phyloP scores from a whole-genome alignment of 257 asterid species.

The Lycium ferocissimum region DNA sequence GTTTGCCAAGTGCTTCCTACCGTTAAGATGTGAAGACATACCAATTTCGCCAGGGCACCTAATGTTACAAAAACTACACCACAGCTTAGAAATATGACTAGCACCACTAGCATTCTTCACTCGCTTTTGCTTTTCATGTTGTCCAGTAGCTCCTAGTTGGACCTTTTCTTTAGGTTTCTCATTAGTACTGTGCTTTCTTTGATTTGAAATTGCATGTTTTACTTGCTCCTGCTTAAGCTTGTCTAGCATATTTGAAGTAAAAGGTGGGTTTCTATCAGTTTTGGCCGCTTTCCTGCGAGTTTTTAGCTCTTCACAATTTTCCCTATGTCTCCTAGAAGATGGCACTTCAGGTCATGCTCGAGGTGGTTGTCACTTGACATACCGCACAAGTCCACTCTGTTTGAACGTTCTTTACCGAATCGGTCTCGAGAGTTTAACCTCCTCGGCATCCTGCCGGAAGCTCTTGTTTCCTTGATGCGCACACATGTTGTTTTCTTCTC shows the following conservation, averaged over 20 bases:
- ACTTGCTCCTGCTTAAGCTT: neutral
- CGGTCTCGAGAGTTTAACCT: neutral
- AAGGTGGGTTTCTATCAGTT: neutral
- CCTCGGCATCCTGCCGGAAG: slow-evolving; percentile 24
- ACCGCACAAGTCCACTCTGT: slow-evolving; percentile 48
- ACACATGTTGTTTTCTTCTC: slow-evolving; percentile 22
- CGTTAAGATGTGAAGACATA: slow-evolving; percentile 41
- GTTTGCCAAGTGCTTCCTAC: slow-evolving; percentile 15
- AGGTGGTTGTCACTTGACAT: slow-evolving; percentile 39
- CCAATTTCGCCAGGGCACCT: slow-evolving; percentile 26
- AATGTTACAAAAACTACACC: slow-evolving; percentile 41
- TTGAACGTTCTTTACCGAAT: slow-evolving; percentile 31
- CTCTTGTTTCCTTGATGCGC: slow-evolving; percentile 27
- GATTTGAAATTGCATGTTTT: too few species aligned
- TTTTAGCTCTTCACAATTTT: neutral
- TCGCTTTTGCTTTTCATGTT: too few species aligned
- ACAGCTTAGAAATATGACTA: neutral
- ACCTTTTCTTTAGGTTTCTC: too few species aligned
- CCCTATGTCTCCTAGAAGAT: slow-evolving; percentile 48
- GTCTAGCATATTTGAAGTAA: neutral
- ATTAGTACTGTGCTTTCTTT: too few species aligned
- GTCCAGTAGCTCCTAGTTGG: too few species aligned
- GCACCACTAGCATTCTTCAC: too few species aligned
- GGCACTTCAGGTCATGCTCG: slow-evolving; percentile 40
- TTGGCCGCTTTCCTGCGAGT: neutral